Percentiles rank a stretch among this genome's conserved stretches.
Evolutionary conservation across 2,329 filamentous ascomycete species (phyloP).

Genomic region (Chaetomium sp.): DNA sequence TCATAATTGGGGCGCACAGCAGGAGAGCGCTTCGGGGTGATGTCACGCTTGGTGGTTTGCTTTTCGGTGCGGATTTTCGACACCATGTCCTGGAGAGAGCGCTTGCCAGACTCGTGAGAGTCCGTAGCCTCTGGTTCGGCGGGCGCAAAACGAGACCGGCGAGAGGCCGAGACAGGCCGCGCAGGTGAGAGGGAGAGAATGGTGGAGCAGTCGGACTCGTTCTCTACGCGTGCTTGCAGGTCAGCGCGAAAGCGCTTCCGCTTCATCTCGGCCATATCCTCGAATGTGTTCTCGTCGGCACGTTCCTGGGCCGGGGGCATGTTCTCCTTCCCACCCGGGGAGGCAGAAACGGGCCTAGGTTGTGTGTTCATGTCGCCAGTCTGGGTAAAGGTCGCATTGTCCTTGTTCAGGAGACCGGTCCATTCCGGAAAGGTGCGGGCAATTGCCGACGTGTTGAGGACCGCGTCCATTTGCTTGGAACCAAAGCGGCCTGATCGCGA

Average conservation of each 20-base stretch:
- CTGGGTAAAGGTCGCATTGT: slow-evolving; percentile 29
- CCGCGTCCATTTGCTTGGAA: slow-evolving; percentile 33
- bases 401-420: slow-evolving; percentile 38
- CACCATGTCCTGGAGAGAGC: slow-evolving; percentile 35
- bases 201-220: slow-evolving; percentile 54
- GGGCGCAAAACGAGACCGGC: slow-evolving; percentile 36
- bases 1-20: slow-evolving; percentile 14
- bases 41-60: slow-evolving; percentile 26
- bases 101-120: slow-evolving; percentile 30
- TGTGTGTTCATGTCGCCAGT: slow-evolving; percentile 32
- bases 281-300: slow-evolving; percentile 47
- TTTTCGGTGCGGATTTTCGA: slow-evolving; percentile 36
- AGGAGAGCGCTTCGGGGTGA: slow-evolving; percentile 26
- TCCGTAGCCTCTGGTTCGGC: slow-evolving; percentile 19
- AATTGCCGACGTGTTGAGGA: slow-evolving; percentile 44
- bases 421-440: slow-evolving; percentile 57
- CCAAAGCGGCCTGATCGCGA: slow-evolving; percentile 36
- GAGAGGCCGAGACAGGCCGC: slow-evolving; percentile 26
- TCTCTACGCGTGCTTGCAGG: slow-evolving; percentile 58
- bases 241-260: slow-evolving; percentile 48
- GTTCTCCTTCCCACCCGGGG: slow-evolving; percentile 50
- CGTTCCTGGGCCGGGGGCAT: slow-evolving; percentile 44
- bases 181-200: slow-evolving; percentile 47
- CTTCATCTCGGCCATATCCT: slow-evolving; percentile 45
- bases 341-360: slow-evolving; percentile 43